Percentiles rank a stretch among this genome's conserved stretches.
phyloP scores from a whole-genome alignment of 495 filamentous ascomycete genomes.

The Penicillium cataractarum region DNA sequence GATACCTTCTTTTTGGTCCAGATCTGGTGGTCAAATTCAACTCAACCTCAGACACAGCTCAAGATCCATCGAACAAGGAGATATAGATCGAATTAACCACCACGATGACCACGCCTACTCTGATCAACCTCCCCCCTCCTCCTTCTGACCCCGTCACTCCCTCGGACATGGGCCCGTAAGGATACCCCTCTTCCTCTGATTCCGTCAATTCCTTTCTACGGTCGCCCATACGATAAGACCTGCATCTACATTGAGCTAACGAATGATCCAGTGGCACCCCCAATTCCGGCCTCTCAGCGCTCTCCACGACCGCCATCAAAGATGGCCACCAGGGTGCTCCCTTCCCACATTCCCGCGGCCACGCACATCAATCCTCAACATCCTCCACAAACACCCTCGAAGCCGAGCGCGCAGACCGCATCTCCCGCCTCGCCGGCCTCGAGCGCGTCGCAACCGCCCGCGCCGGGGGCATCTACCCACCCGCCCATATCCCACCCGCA shows the following conservation, averaged over 20 bases:
- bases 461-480: constrained; percentile 41
- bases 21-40: not conserved
- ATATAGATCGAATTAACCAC: not conserved
- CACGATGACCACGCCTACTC: constrained; percentile 56
- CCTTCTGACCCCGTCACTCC: constrained; percentile 86
- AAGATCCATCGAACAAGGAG: not conserved
- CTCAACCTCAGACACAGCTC: constrained; percentile 4
- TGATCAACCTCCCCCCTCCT: constrained; percentile 85
- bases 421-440: constrained; percentile 85
- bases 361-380: constrained; percentile 54
- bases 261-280: constrained; percentile 73
- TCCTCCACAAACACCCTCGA: constrained; percentile 73
- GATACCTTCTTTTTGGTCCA: not conserved
- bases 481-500: constrained; percentile 27
- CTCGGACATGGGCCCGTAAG: constrained; percentile 84
- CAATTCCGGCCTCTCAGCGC: constrained; percentile 79
- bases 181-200: constrained; percentile 42
- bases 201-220: not conserved
- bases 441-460: constrained; percentile 76
- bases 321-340: constrained; percentile 83
- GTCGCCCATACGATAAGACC: not conserved
- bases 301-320: constrained; percentile 92
- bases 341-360: constrained; percentile 54
- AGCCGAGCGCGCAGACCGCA: constrained; percentile 90
- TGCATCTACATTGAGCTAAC: not conserved